A percentile compares a stretch with the other conserved stretches of the same genome.
These are phyloP conservation scores for Acacia crassicarpa DNA, from an alignment of 306 rosid species.

Conservation along the genomic window DNA sequence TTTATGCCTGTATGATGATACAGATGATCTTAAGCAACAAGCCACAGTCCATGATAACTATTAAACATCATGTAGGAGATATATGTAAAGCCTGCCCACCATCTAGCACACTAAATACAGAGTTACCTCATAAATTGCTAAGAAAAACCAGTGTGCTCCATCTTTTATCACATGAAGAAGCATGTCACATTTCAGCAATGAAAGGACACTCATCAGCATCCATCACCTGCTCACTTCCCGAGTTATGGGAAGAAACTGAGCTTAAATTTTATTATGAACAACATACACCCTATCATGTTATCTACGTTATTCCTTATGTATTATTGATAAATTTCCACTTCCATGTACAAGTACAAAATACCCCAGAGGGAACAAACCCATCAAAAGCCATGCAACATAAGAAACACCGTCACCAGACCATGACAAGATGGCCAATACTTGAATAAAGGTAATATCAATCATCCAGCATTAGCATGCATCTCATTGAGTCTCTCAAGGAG, in stretches of 20 bases:
- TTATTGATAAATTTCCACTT: conserved; percentile 25
- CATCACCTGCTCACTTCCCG: conserved; percentile 92
- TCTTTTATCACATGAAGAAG: conserved; percentile 95
- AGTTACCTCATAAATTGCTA: conserved; percentile 98
- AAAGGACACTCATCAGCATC: conserved; percentile 81
- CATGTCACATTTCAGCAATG: conserved; percentile 90
- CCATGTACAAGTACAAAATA: conserved; percentile 22
- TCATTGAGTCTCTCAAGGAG: conserved; percentile 37
- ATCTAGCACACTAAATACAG: conserved; percentile 51
- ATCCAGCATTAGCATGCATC: conserved; percentile 35
- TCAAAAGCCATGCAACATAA: conserved; percentile 28
- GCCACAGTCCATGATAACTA: conserved; percentile 9
- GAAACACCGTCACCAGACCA: conserved; percentile 34
- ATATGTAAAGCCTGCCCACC: conserved; percentile 61
- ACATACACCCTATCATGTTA: conserved; percentile 42
- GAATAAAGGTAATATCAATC: conserved; percentile 42
- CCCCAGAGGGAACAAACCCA: conserved; percentile 31
- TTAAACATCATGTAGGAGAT: conserved; percentile 23
- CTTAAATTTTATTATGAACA: conserved; percentile 44
- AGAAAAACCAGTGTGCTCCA: conserved; percentile 94
- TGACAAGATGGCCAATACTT: conserved; percentile 36
- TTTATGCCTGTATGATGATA: conserved; percentile 69
- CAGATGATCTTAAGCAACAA: conserved; percentile 46
- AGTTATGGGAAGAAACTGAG: conserved; percentile 60
- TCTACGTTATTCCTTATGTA: conserved; percentile 27